Base-by-base conservation (phyloP, 2,329 filamentous ascomycete species). In the Aspergillus melleus region DNA sequence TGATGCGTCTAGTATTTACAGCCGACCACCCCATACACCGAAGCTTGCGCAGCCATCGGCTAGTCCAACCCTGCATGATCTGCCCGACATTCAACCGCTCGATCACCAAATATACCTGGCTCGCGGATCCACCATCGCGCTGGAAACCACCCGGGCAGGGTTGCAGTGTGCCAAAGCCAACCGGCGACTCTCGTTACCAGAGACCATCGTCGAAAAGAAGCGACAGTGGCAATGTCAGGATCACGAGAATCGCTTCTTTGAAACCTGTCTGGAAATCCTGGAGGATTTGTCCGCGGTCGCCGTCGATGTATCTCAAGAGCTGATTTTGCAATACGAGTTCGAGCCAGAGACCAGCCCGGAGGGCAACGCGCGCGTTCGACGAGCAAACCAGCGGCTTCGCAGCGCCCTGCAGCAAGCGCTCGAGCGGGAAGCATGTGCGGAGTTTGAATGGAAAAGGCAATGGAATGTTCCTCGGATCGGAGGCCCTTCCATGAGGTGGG, bases 81-180 rank as follows among this genome's bases (percentile, higher is more conserved):
- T 61, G 12, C 64, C 64, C 20, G 64, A 66, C 32, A 64, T 64
- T 20, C 63, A 61, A 57, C 51, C 51, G 6, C 54, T 66, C 19
- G 64, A 66, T 54, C 62, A 66, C 44, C 59, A 63, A 36, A 66
- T 66, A 52, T 52, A 59, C 14, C 10, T 64, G 29, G 62, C 59
- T 36, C 59, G 54, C 20, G 64, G 22, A 22, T 22, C 22, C 22
- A 22, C 22, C 22, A 66, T 66, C 24, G 63, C 64, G 14, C 47
- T 66, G 49, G 64, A 66, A 54, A 65, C 61, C 26, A 65, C 61
- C 16, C 63, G 60, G 19, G 36, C 47, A 22, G 60, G 58, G 16
- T 29, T 65, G 19, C 61, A 58, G 55, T 19, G 20, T 10, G 58
- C 49, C 19, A 65, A 65, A 44, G 5, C 20, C 14, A n/a, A 47